phyloP scores from a whole-genome alignment of 2,329 filamentous ascomycete species.

The Cladorrhinum sp. region DNA sequence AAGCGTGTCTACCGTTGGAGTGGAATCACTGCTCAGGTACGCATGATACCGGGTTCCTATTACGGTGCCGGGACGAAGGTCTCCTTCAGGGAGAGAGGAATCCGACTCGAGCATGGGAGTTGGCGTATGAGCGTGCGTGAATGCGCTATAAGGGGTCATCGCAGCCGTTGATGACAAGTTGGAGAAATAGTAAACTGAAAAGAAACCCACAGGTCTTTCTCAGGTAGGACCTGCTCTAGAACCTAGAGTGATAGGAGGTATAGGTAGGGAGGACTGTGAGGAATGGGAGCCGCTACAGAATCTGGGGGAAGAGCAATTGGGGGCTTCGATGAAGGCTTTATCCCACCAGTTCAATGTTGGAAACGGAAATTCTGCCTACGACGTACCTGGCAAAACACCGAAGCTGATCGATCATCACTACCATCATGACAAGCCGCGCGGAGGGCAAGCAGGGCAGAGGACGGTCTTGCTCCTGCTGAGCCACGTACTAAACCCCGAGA shows the following conservation, averaged over 20 bases:
- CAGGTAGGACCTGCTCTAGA: neutral
- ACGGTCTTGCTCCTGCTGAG: neutral
- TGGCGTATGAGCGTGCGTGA: slow-evolving; percentile 1
- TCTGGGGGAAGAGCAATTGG: neutral
- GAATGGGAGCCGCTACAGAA: neutral
- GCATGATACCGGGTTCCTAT: slow-evolving; percentile 5
- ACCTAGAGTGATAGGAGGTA: neutral
- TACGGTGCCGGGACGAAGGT: neutral
- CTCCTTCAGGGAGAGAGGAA: neutral
- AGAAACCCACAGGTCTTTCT: neutral
- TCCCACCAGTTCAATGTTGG: neutral
- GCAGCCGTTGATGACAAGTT: neutral
- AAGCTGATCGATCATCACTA: too few species aligned
- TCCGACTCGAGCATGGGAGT: neutral
- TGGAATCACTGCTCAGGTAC: slow-evolving; percentile 6
- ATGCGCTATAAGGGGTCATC: slow-evolving; percentile 2
- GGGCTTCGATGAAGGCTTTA: neutral
- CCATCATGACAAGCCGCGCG: neutral
- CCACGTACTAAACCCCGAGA: neutral
- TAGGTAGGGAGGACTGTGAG: neutral
- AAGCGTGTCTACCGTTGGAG: neutral
- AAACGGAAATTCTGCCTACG: neutral
- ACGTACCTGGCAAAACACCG: neutral
- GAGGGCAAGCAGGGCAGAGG: neutral
- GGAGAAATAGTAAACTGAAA: neutral